A percentile compares a stretch with the other conserved stretches of the same genome.
phyloP scores from a whole-genome alignment of 2,329 filamentous ascomycete genomes.

The Beauveria medogensis region DNA sequence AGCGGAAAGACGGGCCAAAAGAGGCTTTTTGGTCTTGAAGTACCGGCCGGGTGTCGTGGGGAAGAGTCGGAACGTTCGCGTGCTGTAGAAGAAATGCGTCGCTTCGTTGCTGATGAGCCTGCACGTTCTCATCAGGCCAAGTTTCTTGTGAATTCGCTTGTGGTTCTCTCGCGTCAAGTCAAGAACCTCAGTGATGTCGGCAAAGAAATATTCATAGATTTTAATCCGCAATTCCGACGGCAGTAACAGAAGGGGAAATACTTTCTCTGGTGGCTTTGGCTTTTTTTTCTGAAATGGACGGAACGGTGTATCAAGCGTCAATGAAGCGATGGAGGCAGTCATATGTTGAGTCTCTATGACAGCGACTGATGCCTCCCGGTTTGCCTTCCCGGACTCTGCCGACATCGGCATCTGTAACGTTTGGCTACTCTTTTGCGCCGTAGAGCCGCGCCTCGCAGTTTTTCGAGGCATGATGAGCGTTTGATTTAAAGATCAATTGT shows the following conservation, averaged over 20 bases:
- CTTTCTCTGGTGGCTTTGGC: constrained; percentile 27
- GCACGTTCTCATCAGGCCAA: constrained; percentile 54
- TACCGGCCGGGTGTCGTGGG: constrained; percentile 55
- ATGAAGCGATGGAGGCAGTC: constrained; percentile 32
- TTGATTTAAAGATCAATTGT: too few species aligned
- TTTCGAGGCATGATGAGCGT: constrained; percentile 16
- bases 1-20: constrained; percentile 57
- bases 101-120: constrained; percentile 55
- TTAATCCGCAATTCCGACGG: constrained; percentile 62
- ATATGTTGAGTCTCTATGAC: constrained; percentile 33
- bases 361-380: constrained; percentile 28
- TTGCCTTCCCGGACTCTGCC: constrained; percentile 12
- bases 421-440: constrained; percentile 16
- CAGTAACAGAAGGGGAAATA: constrained; percentile 59
- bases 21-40: constrained; percentile 65
- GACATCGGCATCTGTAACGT: constrained; percentile 18
- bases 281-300: constrained; percentile 24
- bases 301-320: constrained; percentile 34
- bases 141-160: constrained; percentile 49
- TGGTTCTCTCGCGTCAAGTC: constrained; percentile 62
- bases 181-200: constrained; percentile 43
- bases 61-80: constrained; percentile 56
- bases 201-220: constrained; percentile 59
- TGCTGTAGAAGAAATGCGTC: constrained; percentile 57
- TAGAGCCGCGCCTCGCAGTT: constrained; percentile 24